Evolutionary conservation across 164 flowering plant genomes (phyloP).

Genomic region (Nymphaea thermarum): DNA sequence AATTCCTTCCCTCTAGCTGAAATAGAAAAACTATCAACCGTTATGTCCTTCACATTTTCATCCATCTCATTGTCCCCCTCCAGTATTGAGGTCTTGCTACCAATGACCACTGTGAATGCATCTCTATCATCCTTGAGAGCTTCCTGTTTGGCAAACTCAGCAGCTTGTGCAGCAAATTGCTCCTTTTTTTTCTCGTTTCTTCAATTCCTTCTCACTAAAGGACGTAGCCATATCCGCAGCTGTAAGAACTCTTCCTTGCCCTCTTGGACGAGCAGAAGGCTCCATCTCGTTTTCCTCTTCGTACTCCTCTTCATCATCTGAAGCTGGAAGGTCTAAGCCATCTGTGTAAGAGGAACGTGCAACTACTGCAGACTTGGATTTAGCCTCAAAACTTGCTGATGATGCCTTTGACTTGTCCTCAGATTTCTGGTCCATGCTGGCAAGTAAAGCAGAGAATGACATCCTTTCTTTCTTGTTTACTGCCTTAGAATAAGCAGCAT

Average conservation of each 20-base stretch:
- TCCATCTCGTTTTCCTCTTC: conserved; percentile 18
- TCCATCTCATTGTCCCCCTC: conserved; percentile 8
- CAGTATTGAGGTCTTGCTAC: conserved; percentile 5
- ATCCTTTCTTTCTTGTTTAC: conserved; percentile 29
- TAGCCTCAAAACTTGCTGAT: conserved; percentile 19
- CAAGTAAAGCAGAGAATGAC: conserved; percentile 67
- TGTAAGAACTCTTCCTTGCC: not conserved
- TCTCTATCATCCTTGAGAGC: conserved; percentile 74
- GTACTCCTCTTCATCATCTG: conserved; percentile 39
- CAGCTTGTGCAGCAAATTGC: conserved; percentile 34
- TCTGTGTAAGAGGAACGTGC: conserved; percentile 44
- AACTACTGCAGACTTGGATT: conserved; percentile 17
- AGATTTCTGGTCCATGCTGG: conserved; percentile 67
- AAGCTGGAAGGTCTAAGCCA: conserved; percentile 75
- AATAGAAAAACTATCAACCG: conserved; percentile 12
- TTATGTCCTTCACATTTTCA: conserved; percentile 14
- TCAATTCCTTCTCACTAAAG: conserved; percentile 38
- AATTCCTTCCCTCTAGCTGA: conserved; percentile 12
- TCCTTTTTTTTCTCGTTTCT: conserved; percentile 71
- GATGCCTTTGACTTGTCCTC: conserved; percentile 48
- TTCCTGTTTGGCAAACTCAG: conserved; percentile 40
- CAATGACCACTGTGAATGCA: conserved; percentile 34
- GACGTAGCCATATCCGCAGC: not conserved
- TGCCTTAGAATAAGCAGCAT: not conserved
- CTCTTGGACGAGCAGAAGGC: not conserved